Base-by-base conservation (phyloP, 345 rosid species). In the Triadica sebifera region DNA sequence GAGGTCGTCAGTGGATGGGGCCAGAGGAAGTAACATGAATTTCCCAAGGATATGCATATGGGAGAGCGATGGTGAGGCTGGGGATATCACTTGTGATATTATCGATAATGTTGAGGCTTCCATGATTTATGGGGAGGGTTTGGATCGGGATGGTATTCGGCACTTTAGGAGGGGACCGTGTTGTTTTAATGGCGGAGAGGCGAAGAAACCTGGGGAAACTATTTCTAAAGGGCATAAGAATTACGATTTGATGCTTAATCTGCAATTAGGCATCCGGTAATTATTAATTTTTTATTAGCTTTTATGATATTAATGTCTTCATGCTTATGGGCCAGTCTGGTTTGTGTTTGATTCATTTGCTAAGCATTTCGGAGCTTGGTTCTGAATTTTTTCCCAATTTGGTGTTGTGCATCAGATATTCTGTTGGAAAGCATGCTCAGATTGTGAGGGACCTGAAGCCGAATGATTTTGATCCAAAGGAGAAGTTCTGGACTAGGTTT, bases 11-110 rank as follows among this genome's bases (percentile, higher is more conserved):
- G 97, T 93, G 43, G 98, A 93, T 20, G 88, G 91, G 41, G 89
- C 85, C 6, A 84, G 89, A 82, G 92, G 90, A 12, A 91, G 93
- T 78, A 90, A 74, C 45, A 70, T 83, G 72, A 79, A 83, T 81
- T 91, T 90, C n/a, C 99, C 98, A 0, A 86, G 97, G 82, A 95
- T 95, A 38, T 95, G 99, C 55, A 93, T 95, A 1, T 95, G 99
- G 99, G 99, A 95, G 63, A 87, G 93, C 4, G 99, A 95, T 67
- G 99, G 99, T 0, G 99, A 95, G 65, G 99, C 96, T 19, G 99
- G 99, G 8, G 99, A 95, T 78, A 93, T 95, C 17, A 93, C 99
- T 20, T 93, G 98, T 73, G 98, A 93, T 67, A 90, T 95, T 17
- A 84, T 95, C 66, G 96, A 93, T 78, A 90, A 86, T 81, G 89